Evolutionary conservation across 176 grass and related monocot species (phyloP).

Genomic region (Aechmea fasciata): DNA sequence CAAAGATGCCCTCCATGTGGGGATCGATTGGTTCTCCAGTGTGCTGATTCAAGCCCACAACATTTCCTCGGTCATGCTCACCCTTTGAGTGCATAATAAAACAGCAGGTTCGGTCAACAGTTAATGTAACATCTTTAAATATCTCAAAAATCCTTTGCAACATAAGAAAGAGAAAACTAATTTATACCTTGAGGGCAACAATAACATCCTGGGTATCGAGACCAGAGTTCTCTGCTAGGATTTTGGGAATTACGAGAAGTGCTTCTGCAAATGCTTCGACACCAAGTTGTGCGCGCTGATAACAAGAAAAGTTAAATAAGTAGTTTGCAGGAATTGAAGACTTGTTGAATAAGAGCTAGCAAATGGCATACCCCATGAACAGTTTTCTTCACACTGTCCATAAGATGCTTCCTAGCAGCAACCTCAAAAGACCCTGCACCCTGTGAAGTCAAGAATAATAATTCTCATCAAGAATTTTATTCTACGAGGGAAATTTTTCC

Average conservation of each 20-base stretch:
- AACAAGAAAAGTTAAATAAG: constrained; percentile 1
- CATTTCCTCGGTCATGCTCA: constrained; percentile 75
- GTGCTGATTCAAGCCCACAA: constrained; percentile 74
- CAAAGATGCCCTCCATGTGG: constrained; percentile 91
- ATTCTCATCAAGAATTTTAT: neutral
- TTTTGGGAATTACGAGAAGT: constrained; percentile 94
- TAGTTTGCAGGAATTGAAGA: neutral
- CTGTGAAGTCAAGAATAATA: constrained; percentile 20
- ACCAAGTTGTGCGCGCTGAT: constrained; percentile 89
- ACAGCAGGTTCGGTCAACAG: neutral
- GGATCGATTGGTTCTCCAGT: constrained; percentile 84
- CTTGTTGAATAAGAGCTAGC: neutral
- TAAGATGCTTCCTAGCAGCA: constrained; percentile 86
- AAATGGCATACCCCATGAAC: constrained; percentile 65
- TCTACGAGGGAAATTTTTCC: too few relatives aligned
- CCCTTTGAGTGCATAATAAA: constrained; percentile 40
- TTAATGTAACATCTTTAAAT: neutral
- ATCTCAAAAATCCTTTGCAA: neutral
- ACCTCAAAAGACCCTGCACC: constrained; percentile 94
- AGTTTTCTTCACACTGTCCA: constrained; percentile 85
- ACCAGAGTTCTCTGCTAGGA: constrained; percentile 87
- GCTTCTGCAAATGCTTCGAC: constrained; percentile 95
- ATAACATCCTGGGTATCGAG: constrained; percentile 84
- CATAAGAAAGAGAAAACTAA: neutral
- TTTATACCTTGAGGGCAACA: constrained; percentile 57